Base-by-base conservation (phyloP, 129 eudicot species). In the Saposhnikovia divaricata region DNA sequence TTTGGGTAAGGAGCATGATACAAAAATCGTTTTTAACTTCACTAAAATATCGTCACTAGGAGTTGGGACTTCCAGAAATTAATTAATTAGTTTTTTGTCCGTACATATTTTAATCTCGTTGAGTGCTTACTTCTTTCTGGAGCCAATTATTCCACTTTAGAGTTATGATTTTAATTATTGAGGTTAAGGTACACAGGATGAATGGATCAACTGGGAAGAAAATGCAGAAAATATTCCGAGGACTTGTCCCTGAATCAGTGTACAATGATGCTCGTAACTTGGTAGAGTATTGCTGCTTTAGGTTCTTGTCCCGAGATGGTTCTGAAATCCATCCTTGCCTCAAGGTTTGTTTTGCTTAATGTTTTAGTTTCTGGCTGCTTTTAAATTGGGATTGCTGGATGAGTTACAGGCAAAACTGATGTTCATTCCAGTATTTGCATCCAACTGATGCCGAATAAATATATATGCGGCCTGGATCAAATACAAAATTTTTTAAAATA, bases 211-310 rank as follows among this genome's bases (percentile, higher is more conserved):
- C 92, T 16, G 96, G 91, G 82, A 71, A 83, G 86, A 87, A 91
- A 77, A 83, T 88, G 92, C 92, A 88, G 87, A 91, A 78, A 59
- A 83, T 91, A 68, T 91, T 91, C 61, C 84, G 79, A 85, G 88
- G 89, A 9, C 90, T 88, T 77, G 92, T 86, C 70, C 83, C 92
- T 53, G 86, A 83, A 83, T 82, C 89, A 40, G 82, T 84, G n/a
- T 70, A 82, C 81, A 82, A 78, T 45, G 84, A 91, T 77, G 87
- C 92, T 57, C 89, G 89, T 55, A 85, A 82, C 84, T 80, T 88
- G 73, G 96, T 91, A 85, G 96, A 91, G 71, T 91, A 88, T 79
- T 88, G 92, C 82, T 91, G 91, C 87, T 91, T 91, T 79, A 88
- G 96, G 82, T 91, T 87, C 84, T 85, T 91, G 82, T 91, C 92